These are phyloP conservation scores for Solanum gracilifrons DNA, from an alignment of 257 asterid genomes.

Conservation along the genomic window DNA sequence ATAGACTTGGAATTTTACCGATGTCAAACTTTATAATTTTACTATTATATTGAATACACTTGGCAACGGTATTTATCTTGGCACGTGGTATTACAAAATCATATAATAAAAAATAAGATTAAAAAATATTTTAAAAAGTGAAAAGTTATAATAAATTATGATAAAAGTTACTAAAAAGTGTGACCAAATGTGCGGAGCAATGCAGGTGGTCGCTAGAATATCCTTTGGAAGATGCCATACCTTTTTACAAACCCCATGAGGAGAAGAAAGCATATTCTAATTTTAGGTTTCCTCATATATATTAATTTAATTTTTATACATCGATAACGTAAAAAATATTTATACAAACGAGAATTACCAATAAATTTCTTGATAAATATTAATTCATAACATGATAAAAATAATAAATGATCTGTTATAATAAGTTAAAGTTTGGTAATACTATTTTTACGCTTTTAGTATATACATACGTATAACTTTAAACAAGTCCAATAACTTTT, in stretches of 20 bases:
- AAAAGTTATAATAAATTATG: background rate
- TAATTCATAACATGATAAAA: background rate
- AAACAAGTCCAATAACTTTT: background rate
- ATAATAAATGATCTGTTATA: background rate
- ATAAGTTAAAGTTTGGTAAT: background rate
- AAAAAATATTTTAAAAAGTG: background rate
- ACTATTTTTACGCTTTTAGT: background rate
- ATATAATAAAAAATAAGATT: background rate
- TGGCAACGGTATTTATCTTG: background rate
- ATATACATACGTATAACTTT: background rate
- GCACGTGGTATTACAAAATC: background rate
- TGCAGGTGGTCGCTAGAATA: conserved; percentile 39
- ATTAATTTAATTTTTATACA: background rate
- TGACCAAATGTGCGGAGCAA: conserved; percentile 19
- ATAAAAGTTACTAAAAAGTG: conserved; percentile 13
- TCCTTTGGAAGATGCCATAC: conserved; percentile 34
- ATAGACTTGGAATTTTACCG: background rate
- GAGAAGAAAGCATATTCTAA: conserved; percentile 14
- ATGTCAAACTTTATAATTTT: background rate
- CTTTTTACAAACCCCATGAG: conserved; percentile 8
- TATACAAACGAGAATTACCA: background rate
- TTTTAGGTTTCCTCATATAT: background rate
- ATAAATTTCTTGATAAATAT: background rate
- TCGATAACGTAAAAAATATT: background rate
- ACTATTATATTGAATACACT: background rate